phyloP scores from a whole-genome alignment of 306 rosid species.

The Nissolia schottii region DNA sequence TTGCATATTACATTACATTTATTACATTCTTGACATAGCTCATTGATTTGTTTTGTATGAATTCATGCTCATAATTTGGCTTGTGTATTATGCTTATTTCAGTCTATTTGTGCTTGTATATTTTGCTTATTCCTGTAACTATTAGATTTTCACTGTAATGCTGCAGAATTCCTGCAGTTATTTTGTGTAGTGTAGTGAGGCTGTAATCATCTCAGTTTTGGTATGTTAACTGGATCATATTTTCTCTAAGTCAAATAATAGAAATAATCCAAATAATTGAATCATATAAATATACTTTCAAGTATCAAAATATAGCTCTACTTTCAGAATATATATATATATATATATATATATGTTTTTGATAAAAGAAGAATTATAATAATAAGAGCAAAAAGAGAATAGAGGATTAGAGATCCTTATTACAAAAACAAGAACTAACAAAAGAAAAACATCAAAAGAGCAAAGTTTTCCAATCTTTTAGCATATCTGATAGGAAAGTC shows the following conservation, averaged over 20 bases:
- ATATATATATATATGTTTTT: too few relatives aligned
- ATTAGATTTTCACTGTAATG: neutral
- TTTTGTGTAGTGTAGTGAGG: neutral
- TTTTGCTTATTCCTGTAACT: neutral
- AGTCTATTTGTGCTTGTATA: neutral
- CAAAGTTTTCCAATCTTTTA: too few relatives aligned
- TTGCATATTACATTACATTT: too few relatives aligned
- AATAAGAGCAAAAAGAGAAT: too few relatives aligned
- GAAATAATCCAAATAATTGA: neutral
- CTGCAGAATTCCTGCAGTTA: neutral
- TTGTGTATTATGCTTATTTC: neutral
- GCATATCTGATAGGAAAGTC: too few relatives aligned
- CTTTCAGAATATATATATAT: too few relatives aligned
- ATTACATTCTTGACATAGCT: neutral
- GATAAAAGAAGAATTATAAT: too few relatives aligned
- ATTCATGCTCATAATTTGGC: neutral
- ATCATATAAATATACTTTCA: neutral
- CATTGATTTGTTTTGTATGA: conserved; percentile 4
- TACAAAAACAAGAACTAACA: too few relatives aligned
- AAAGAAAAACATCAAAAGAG: too few relatives aligned
- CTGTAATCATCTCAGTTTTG: neutral
- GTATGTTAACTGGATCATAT: neutral
- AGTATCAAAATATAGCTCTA: too few relatives aligned
- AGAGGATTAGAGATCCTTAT: too few relatives aligned
- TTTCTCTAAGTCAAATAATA: neutral